A percentile compares a stretch with the other conserved stretches of the same genome.
Evolutionary conservation across 768 basidiomycete genomes (phyloP).

Genomic region (Naematelia encephala): DNA sequence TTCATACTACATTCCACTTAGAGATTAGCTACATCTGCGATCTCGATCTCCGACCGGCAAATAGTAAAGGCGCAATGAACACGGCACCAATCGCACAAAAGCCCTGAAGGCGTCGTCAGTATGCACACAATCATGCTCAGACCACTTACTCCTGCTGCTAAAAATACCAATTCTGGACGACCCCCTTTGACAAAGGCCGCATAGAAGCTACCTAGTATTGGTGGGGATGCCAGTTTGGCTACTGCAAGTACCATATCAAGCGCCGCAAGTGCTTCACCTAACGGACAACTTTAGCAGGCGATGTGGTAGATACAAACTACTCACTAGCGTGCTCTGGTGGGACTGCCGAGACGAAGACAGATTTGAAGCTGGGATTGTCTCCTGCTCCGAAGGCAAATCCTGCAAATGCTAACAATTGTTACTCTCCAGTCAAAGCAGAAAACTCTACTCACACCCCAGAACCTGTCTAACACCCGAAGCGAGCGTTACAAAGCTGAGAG

Average conservation of each 20-base stretch:
- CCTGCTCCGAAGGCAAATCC: conserved; percentile 39
- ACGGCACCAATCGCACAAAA: conserved; percentile 16
- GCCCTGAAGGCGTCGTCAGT: conserved; percentile 5
- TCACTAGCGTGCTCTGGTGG: conserved; percentile 35
- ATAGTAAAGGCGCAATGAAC: conserved; percentile 12
- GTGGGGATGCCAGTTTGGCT: conserved; percentile 35
- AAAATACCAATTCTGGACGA: conserved; percentile 35
- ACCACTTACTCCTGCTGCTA: conserved; percentile 38
- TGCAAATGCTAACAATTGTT: conserved; percentile 21
- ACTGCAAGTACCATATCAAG: conserved; percentile 43
- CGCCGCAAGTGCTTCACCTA: conserved; percentile 40
- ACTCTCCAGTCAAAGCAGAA: background rate
- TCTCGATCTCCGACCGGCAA: conserved; percentile 1
- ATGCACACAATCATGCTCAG: background rate
- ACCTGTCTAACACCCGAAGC: conserved; percentile 33
- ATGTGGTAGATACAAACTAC: background rate
- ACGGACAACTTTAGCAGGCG: background rate
- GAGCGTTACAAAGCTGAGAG: conserved; percentile 32
- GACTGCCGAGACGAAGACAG: conserved; percentile 37
- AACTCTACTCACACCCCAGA: conserved; percentile 19
- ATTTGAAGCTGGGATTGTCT: conserved; percentile 43
- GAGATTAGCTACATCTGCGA: background rate
- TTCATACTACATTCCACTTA: no score
- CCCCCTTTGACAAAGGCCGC: conserved; percentile 38
- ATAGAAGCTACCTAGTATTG: conserved; percentile 37